Evolutionary conservation across 352 stramenopile genomes (phyloP).

Genomic region (Phytophthora pseudosyringae): DNA sequence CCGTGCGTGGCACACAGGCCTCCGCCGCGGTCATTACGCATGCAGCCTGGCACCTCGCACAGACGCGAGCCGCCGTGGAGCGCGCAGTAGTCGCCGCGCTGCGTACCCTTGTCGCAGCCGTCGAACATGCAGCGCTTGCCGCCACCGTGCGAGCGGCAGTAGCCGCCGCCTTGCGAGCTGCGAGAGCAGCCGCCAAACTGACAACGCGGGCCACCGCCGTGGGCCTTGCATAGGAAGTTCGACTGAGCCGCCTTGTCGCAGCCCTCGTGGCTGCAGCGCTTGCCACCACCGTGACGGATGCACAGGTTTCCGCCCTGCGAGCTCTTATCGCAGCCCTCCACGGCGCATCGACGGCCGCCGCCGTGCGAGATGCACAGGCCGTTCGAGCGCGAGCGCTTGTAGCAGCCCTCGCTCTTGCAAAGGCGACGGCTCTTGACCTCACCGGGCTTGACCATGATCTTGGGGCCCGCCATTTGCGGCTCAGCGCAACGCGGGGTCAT

Average conservation of each 20-base stretch:
- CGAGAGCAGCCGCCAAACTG: conserved; percentile 67
- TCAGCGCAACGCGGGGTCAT: conserved; percentile 47
- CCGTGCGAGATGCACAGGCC: conserved; percentile 88
- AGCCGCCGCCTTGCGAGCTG: conserved; percentile 81
- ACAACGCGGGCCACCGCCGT: conserved; percentile 85
- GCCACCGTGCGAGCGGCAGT: conserved; percentile 86
- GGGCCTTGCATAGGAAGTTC: conserved; percentile 88
- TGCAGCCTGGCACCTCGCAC: conserved; percentile 83
- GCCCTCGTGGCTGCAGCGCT: conserved; percentile 77
- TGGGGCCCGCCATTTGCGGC: conserved; percentile 11
- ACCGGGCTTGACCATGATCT: conserved; percentile 13
- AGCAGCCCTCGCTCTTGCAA: conserved; percentile 80
- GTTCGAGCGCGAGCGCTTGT: conserved; percentile 88
- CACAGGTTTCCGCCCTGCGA: conserved; percentile 84
- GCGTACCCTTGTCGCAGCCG: conserved; percentile 87
- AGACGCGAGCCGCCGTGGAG: conserved; percentile 85
- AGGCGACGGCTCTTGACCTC: conserved; percentile 57
- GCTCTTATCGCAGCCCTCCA: conserved; percentile 85
- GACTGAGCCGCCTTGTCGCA: conserved; percentile 86
- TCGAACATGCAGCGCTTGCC: conserved; percentile 88
- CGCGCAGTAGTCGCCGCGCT: conserved; percentile 87
- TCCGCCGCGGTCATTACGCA: conserved; percentile 85
- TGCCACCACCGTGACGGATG: conserved; percentile 87
- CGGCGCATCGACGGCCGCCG: conserved; percentile 75
- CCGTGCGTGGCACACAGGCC: conserved; percentile 76